These are phyloP conservation scores for Gloeostereum incarnatum DNA, from an alignment of 768 basidiomycete species.

Conservation along the genomic window DNA sequence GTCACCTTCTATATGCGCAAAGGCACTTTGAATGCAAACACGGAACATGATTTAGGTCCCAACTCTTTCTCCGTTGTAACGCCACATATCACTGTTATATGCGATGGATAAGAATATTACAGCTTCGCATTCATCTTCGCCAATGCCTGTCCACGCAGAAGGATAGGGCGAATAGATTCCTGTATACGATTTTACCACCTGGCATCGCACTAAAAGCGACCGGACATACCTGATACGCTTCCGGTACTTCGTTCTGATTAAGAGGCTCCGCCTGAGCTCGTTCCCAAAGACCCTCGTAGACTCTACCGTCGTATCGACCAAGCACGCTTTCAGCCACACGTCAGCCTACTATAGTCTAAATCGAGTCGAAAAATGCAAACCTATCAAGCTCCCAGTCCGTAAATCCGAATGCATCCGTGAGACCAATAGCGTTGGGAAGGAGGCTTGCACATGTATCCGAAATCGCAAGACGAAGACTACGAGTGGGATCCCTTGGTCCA, in stretches of 20 bases:
- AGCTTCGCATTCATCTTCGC: too few species aligned
- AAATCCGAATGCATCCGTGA: slow-evolving; percentile 69
- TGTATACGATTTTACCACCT: slow-evolving; percentile 1
- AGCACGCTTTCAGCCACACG: slow-evolving; percentile 33
- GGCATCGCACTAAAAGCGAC: not conserved
- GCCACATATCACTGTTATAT: too few species aligned
- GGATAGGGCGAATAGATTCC: slow-evolving; percentile 44
- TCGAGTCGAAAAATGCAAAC: slow-evolving; percentile 17
- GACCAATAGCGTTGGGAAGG: slow-evolving; percentile 54
- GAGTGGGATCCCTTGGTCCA: slow-evolving; percentile 30
- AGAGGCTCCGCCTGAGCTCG: slow-evolving; percentile 50
- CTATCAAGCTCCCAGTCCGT: slow-evolving; percentile 70
- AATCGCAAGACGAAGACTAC: slow-evolving; percentile 40
- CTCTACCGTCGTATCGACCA: slow-evolving; percentile 53
- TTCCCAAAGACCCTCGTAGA: slow-evolving; percentile 61
- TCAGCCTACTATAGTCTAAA: not conserved
- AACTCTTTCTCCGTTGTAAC: too few species aligned
- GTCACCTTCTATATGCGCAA: too few species aligned
- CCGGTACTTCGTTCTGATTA: slow-evolving; percentile 39
- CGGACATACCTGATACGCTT: slow-evolving; percentile 43
- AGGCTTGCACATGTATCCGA: slow-evolving; percentile 37
- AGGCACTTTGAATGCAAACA: too few species aligned
- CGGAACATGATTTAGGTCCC: too few species aligned
- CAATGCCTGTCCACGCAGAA: slow-evolving; percentile 34
- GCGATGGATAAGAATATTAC: too few species aligned